Evolutionary conservation across 768 basidiomycete genomes (phyloP), one percentile per base, ranked within the genome.

Genomic region (Panaeolus cyanescens): DNA sequence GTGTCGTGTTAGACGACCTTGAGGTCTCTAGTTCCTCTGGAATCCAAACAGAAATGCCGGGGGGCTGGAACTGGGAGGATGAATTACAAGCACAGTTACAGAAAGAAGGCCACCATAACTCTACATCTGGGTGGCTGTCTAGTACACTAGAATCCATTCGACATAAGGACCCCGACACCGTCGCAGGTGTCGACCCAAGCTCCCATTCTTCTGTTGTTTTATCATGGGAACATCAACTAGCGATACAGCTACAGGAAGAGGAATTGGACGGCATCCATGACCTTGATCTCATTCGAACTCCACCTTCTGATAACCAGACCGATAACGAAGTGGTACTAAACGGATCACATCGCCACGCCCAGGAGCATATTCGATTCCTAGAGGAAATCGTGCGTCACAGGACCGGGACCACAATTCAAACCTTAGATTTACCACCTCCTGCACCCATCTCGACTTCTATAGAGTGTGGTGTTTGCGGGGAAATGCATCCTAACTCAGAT

Each of bases 401-500:
- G 55, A 62, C 69, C 2, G 75, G 83, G 5, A 50, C 64, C 13
- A 63, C 42, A 10, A 30, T 64, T 12, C 22, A 22, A 40, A 32
- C 53, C 22, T 22, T 57, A 32, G 59, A 61, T 10, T 50, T 63
- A 31, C 62, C 62, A 28, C 32, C 40, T 10, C 40, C 61, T 19
- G 42, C 62, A 1, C 78, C 75, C 37, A 20, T 19, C 4, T 59
- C 66, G 7, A 33, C 31, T 4, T 53, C 53, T 13, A 88, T 87
- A 60, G 70, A 77, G 37, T 90, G 89, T 64, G 74, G 75, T 8
- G 75, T 90, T 34, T 90, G 89, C 68, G 68, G 83, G 61, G 88
- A 90, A 13, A 68, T 76, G 1, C 68, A 75, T 40, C 74, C 79
- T 0, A 74, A 77, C 40, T 80, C 84, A 50, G 65, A 72, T 37